These are phyloP conservation scores for Nemania diffusa DNA, from an alignment of 2,329 filamentous ascomycete genomes.

Conservation along the genomic window DNA sequence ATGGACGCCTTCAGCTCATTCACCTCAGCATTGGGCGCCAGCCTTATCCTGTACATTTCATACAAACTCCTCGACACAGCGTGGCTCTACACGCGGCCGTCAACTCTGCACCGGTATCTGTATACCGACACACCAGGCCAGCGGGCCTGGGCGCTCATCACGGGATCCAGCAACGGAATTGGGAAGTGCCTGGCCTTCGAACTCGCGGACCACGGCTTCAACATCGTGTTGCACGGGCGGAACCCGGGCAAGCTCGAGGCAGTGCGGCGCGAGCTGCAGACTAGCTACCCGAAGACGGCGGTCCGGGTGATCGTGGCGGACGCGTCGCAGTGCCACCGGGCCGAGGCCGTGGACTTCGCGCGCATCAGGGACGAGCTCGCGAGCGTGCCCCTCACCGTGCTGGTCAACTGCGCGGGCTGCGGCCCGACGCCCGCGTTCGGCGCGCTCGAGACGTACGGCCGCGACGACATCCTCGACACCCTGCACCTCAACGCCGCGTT, in stretches of 20 bases:
- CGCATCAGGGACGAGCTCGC: conserved; percentile 38
- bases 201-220: conserved; percentile 62
- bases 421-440: conserved; percentile 46
- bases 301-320: conserved; percentile 57
- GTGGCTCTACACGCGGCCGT: conserved; percentile 38
- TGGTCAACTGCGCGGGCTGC: conserved; percentile 65
- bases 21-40: conserved; percentile 33
- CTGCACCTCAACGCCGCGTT: conserved; percentile 55
- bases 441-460: conserved; percentile 48
- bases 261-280: conserved; percentile 51
- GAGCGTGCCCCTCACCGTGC: conserved; percentile 56
- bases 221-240: conserved; percentile 64
- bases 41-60: conserved; percentile 33
- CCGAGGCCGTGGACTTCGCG: conserved; percentile 31
- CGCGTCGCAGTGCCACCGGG: conserved; percentile 47
- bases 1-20: conserved; percentile 32
- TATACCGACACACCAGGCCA: conserved; percentile 33
- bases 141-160: conserved; percentile 58
- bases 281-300: conserved; percentile 50
- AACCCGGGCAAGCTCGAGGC: conserved; percentile 56
- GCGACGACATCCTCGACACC: conserved; percentile 51
- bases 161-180: conserved; percentile 63
- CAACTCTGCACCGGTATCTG: conserved; percentile 38
- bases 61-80: conserved; percentile 30
- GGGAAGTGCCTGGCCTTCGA: conserved; percentile 60